These are phyloP conservation scores for Citrullus amarus DNA, from an alignment of 306 rosid species.

Conservation along the genomic window DNA sequence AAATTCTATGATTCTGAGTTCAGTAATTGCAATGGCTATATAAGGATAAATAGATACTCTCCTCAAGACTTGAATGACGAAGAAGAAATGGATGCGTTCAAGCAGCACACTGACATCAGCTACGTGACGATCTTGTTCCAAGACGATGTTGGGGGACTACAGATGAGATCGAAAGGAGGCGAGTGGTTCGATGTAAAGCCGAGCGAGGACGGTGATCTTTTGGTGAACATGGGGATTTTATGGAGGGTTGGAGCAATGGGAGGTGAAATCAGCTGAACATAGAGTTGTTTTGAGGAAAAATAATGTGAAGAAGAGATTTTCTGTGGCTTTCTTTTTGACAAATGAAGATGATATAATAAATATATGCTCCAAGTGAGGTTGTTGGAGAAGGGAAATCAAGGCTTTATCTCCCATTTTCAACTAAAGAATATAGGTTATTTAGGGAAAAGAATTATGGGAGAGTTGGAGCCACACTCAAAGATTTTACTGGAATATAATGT, in stretches of 20 bases:
- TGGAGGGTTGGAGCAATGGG: slow-evolving; percentile 77
- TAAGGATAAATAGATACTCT: slow-evolving; percentile 54
- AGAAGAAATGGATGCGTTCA: slow-evolving; percentile 48
- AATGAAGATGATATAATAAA: slow-evolving; percentile 46
- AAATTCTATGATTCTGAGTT: slow-evolving; percentile 37
- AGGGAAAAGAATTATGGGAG: neutral
- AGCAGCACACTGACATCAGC: slow-evolving; percentile 70
- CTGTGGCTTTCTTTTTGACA: slow-evolving; percentile 68
- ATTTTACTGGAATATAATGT: neutral
- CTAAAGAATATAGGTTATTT: neutral
- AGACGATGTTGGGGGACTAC: slow-evolving; percentile 64
- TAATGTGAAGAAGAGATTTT: slow-evolving; percentile 27
- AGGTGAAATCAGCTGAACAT: slow-evolving; percentile 55
- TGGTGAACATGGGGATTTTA: slow-evolving; percentile 61
- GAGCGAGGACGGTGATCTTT: slow-evolving; percentile 31
- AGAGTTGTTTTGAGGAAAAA: slow-evolving; percentile 48
- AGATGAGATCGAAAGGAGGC: slow-evolving; percentile 52
- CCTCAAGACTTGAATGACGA: slow-evolving; percentile 18
- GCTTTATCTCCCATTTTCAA: slow-evolving; percentile 32
- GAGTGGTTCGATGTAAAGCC: slow-evolving; percentile 62
- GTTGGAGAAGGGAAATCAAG: slow-evolving; percentile 43
- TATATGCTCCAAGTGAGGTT: slow-evolving; percentile 47
- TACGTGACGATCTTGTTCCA: slow-evolving; percentile 55
- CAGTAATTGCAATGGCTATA: slow-evolving; percentile 47
- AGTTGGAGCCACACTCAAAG: neutral